Base-by-base conservation (phyloP, 1,284 basidiomycete species). In the Schizophyllum amplum region DNA sequence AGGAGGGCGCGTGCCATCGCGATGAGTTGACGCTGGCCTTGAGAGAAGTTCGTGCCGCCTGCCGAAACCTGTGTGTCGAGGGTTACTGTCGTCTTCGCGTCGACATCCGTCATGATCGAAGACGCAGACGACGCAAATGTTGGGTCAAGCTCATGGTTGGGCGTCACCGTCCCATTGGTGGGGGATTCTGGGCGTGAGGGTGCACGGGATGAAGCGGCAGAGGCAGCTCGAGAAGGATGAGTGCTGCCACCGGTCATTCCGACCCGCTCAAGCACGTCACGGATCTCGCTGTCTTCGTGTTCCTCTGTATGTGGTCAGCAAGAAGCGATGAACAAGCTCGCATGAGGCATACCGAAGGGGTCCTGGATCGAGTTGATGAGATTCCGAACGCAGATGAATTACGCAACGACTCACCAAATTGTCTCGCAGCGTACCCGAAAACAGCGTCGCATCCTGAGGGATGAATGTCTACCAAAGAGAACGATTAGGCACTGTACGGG, bases 401-500 rank as follows among this genome's bases (percentile, higher is more conserved):
- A 33, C 33, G 11, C 17, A 9, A 42, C 6, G 27, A 42, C 33
- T 42, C 33, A 42, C 33, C 62, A 96, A 69, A 62, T 95, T 95
- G 21, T 92, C 88, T 20, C 91, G 77, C 23, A 96, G 73, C 0
- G 90, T 94, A 0, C 94, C 92, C 0, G 87, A 90, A 74, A 97
- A 96, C 2, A 96, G 74, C 0, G 92, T 79, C 0, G 86, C 83
- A 66, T 92, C 84, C 68, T 90, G 89, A 15, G 90, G 90, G 61
- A 93, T 92, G 64, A 92, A 90, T 1, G 88, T 90, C 84, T 87
- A 54, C 4, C 46, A 17, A 47, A 24, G 24, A 26, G 42, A 47
- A 59, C 57, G n/a, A 46, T 61, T 47, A 50, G 46, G n/a, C 6
- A 47, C 24, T 9, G 50, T 46, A 20, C 20, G 3, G 9, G 42